These are phyloP conservation scores for Apiotrichum sp. DNA, from an alignment of 1,284 basidiomycete genomes.

Conservation along the genomic window DNA sequence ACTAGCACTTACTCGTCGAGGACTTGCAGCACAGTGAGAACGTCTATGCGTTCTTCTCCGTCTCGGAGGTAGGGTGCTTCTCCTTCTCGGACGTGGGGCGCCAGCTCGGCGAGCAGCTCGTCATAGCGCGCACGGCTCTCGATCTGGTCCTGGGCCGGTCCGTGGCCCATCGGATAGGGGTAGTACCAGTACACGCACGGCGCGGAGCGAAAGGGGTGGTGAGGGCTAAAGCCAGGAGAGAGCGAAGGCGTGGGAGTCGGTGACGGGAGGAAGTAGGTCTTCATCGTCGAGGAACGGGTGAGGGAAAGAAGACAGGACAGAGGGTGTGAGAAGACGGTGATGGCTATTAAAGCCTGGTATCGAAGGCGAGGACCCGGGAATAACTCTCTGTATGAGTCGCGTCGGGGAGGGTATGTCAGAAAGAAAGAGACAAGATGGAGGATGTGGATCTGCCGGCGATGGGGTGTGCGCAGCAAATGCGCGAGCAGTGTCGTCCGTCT, in stretches of 20 bases:
- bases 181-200: not conserved
- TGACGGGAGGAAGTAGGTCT: not conserved
- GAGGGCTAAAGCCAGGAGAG: not conserved
- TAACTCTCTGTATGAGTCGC: no score
- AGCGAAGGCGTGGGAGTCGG: not conserved
- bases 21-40: not conserved
- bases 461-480: no score
- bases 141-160: not conserved
- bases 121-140: not conserved
- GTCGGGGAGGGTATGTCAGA: no score
- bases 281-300: not conserved
- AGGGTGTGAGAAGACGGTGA: no score
- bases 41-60: not conserved
- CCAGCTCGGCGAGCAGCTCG: not conserved
- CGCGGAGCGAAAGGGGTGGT: not conserved
- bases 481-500: no score
- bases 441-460: no score
- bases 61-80: no score
- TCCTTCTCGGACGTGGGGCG: not conserved
- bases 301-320: no score
- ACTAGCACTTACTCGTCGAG: not conserved
- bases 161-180: conserved; percentile 1
- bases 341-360: no score
- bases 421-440: no score
- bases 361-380: no score